Base-by-base conservation (phyloP, 2,329 filamentous ascomycete genomes). In the Epichloe scottii region DNA sequence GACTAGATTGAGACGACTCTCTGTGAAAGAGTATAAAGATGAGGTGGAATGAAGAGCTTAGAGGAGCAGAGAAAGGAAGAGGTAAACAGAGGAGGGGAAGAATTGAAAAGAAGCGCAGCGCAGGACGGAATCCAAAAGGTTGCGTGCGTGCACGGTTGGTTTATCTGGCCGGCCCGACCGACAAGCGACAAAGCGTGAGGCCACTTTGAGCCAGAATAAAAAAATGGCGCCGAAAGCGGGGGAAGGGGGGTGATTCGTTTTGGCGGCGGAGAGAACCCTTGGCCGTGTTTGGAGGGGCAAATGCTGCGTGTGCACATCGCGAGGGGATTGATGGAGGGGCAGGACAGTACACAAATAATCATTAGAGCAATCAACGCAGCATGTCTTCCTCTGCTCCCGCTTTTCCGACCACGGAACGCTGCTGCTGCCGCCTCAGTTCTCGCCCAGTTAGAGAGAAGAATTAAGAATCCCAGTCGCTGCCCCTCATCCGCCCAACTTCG, bases 171-270 rank as follows among this genome's bases (percentile, higher is more conserved):
- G 46, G n/a, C 40, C 21, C 23, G 42, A 23, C 38, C 44, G 44
- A 51, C 35, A 38, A 48, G 35, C 35, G 12, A 26, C 26, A 50
- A 52, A 52, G 49, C 55, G 50, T 55, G 54, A 57, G 57, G 56
- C 57, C 56, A 53, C 50, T 53, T 45, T 49, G 55, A 55, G 51
- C 53, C 47, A 47, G 55, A 54, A 47, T 33, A 53, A 53, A 60
- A 60, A 62, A 60, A 52, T 55, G 56, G 61, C 57, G 56, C 62
- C 62, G 62, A 65, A 63, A 65, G 63, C 63, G 63, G 63, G 63
- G 63, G 62, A 52, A 50, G 50, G 50, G 52, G 50, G 50, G 42
- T n/a, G 30, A 41, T 41, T 41, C 19, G 39, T 23, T 41, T 19
- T 3, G 17, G 39, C 17, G 39, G 19, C 39, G 19, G 17, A 7